Evolutionary conservation across 2,329 filamentous ascomycete genomes (phyloP).

Genomic region (Boeremia lycopersici): DNA sequence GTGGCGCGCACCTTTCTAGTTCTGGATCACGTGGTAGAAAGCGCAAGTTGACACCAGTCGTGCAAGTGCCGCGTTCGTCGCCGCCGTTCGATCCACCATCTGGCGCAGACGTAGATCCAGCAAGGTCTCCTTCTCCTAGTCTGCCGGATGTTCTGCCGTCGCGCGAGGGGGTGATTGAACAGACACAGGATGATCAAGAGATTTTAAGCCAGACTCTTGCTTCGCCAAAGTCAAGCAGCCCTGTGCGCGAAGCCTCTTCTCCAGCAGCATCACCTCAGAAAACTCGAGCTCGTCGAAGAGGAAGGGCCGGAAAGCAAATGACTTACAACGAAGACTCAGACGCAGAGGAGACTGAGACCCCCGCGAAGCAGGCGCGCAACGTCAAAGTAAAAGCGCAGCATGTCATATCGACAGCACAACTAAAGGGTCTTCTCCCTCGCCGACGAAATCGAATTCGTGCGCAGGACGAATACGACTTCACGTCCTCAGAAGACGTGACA

Average conservation of each 20-base stretch:
- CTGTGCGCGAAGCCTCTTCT: conserved; percentile 27
- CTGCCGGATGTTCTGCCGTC: conserved; percentile 42
- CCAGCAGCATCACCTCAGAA: conserved; percentile 22
- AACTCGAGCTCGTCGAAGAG: conserved; percentile 24
- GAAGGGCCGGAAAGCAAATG: conserved; percentile 22
- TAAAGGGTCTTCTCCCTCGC: conserved; percentile 54
- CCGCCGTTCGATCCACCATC: conserved; percentile 41
- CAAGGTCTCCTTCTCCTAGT: conserved; percentile 43
- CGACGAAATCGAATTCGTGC: conserved; percentile 39
- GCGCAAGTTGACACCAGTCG: conserved; percentile 44
- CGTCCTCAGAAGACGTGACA: conserved; percentile 43
- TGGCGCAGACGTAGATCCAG: conserved; percentile 36
- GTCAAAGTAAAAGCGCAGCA: conserved; percentile 36
- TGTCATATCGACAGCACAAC: conserved; percentile 50
- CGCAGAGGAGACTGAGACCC: conserved; percentile 31
- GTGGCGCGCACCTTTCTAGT: conserved; percentile 38
- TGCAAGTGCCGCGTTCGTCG: conserved; percentile 49
- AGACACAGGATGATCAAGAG: conserved; percentile 35
- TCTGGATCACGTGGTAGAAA: conserved; percentile 47
- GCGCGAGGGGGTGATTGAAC: conserved; percentile 25
- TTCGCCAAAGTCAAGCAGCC: conserved; percentile 52
- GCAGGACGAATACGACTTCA: conserved; percentile 51
- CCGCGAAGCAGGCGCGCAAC: conserved; percentile 24
- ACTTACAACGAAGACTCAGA: conserved; percentile 31
- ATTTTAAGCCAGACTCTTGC: conserved; percentile 51